Percentiles rank a stretch among this genome's conserved stretches.
These are phyloP conservation scores for Colletotrichum falcatum DNA, from an alignment of 2,329 filamentous ascomycete species.

Conservation along the genomic window DNA sequence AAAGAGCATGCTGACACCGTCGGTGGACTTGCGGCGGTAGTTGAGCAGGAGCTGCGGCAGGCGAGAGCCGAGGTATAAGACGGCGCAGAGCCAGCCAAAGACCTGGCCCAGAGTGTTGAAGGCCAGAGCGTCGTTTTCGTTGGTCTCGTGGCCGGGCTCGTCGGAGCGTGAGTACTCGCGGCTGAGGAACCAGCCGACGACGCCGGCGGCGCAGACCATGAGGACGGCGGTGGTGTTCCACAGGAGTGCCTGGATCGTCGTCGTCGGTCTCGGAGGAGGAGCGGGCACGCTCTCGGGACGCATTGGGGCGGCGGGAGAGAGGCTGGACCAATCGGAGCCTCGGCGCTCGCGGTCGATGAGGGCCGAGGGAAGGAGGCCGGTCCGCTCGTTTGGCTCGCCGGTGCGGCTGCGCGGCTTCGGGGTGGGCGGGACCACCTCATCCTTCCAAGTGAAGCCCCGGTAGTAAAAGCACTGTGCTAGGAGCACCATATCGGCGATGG, in stretches of 20 bases:
- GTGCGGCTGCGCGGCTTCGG: slow-evolving; percentile 53
- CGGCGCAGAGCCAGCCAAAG: slow-evolving; percentile 93
- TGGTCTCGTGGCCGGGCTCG: slow-evolving; percentile 55
- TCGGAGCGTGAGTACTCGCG: slow-evolving; percentile 57
- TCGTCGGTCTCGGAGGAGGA: slow-evolving; percentile 61
- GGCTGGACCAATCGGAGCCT: slow-evolving; percentile 68
- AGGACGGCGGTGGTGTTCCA: slow-evolving; percentile 83
- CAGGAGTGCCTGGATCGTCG: slow-evolving; percentile 67
- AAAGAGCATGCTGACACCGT: slow-evolving; percentile 93
- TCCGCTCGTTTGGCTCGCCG: slow-evolving; percentile 63
- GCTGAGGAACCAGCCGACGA: slow-evolving; percentile 87
- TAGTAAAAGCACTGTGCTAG: slow-evolving; percentile 96
- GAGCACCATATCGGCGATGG: slow-evolving; percentile 89
- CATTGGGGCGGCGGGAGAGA: slow-evolving; percentile 87
- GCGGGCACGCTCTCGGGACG: slow-evolving; percentile 60
- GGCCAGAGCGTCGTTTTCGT: slow-evolving; percentile 63
- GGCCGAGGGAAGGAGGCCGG: slow-evolving; percentile 56
- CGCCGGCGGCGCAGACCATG: slow-evolving; percentile 85
- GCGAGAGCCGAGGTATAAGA: slow-evolving; percentile 88
- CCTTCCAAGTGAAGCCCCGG: slow-evolving; percentile 79
- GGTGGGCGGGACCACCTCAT: slow-evolving; percentile 60
- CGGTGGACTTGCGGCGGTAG: slow-evolving; percentile 90
- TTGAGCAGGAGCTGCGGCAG: slow-evolving; percentile 93
- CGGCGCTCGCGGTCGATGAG: slow-evolving; percentile 57
- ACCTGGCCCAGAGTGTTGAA: slow-evolving; percentile 87